phyloP scores from a whole-genome alignment of 2,329 filamentous ascomycete genomes.

The Paecilomyces variotii region DNA sequence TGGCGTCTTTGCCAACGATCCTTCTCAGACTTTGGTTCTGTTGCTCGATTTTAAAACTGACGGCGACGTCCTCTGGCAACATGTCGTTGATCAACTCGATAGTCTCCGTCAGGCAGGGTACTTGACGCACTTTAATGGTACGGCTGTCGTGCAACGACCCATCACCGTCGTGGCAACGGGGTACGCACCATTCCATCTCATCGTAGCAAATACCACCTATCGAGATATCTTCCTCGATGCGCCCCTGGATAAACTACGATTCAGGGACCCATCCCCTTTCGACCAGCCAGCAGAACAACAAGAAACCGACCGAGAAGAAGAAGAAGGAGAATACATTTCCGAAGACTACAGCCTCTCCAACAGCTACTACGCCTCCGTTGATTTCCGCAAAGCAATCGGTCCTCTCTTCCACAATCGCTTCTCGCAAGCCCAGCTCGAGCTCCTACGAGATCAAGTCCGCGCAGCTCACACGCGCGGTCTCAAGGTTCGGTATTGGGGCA shows the following conservation, averaged over 20 bases:
- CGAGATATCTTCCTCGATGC: neutral
- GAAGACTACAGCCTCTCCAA: slow-evolving; percentile 45
- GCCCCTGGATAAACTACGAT: neutral
- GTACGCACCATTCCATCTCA: slow-evolving; percentile 30
- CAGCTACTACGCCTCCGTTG: slow-evolving; percentile 58
- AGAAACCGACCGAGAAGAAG: neutral
- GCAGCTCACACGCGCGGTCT: slow-evolving; percentile 46
- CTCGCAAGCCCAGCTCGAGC: slow-evolving; percentile 35
- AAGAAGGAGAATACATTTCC: neutral
- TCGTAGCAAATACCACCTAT: neutral
- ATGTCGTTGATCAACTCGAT: slow-evolving; percentile 27
- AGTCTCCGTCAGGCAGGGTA: slow-evolving; percentile 36
- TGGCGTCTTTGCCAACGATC: slow-evolving; percentile 51
- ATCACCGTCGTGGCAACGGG: slow-evolving; percentile 43
- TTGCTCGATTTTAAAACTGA: slow-evolving; percentile 63
- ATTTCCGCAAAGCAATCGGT: slow-evolving; percentile 50
- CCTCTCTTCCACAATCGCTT: slow-evolving; percentile 41
- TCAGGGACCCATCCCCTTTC: neutral
- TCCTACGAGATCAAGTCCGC: slow-evolving; percentile 39
- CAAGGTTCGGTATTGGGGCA: slow-evolving; percentile 53
- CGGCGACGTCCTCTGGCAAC: slow-evolving; percentile 26
- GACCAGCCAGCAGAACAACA: neutral
- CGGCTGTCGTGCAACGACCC: slow-evolving; percentile 24
- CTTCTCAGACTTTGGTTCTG: slow-evolving; percentile 50
- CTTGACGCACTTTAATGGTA: slow-evolving; percentile 38